Base-by-base conservation (phyloP, 768 basidiomycete genomes). In the Hericium rajendrae region DNA sequence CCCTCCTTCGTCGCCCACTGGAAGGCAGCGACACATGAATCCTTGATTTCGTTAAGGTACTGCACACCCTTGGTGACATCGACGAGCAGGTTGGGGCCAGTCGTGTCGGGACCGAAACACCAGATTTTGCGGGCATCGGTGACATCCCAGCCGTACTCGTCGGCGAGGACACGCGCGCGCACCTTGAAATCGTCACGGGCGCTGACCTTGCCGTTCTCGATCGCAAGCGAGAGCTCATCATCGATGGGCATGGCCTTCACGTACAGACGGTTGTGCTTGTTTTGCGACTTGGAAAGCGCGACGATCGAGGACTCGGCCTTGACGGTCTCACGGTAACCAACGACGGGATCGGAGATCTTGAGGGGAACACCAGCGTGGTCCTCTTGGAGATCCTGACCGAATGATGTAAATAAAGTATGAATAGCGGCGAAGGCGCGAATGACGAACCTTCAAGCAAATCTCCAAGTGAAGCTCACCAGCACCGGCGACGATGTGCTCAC, bases 1-100 rank as follows among this genome's bases (percentile, higher is more conserved):
- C 93, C 93, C 74, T 98, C 95, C 81, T 97, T 98, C 57, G 92
- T 91, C 48, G 97, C 97, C 97, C 94, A 98, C 75, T 98, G 97
- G 86, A 98, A 91, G 50, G 93, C 94, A 65, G 97, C 95, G 71
- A 99, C 83, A 72, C 94, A 97, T 64, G 97, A 98, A 73, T 99
- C 97, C 81, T 99, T 98, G 81, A 99, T 99, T 83, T 99, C 97
- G 71, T 93, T 95, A 61, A 99, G 78, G 78, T 97, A 98, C 70
- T 99, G 97, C 58, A 97, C 93, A 78, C 93, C 97, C 83, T 98
- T 99, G 67, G 97, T 97, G 65, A 88, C 91, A 75, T 99, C 97
- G 67, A 97, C 92, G 73, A 99, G 75, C 73, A 99, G 73, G 77
- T 99, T 99, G 57, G 97, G 85, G 48, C 97, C 97, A 64, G 91